Percentiles rank a stretch among this genome's conserved stretches.
Conservation (phyloP, 768 basidiomycete genomes). For the Suillus spraguei region DNA sequence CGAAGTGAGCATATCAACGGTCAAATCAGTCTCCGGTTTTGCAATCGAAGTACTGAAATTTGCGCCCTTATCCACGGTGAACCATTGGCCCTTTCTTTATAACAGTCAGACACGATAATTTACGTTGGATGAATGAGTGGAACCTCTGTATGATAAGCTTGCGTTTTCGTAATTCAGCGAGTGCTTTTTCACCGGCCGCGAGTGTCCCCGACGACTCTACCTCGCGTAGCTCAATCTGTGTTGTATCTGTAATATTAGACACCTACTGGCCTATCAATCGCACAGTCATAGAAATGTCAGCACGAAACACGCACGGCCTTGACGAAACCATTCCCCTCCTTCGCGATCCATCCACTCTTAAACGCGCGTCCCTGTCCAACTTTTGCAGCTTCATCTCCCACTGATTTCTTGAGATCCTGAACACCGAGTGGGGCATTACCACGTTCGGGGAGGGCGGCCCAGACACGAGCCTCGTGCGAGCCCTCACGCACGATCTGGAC, state of each 20-base stretch:
- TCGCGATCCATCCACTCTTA: conserved; percentile 96
- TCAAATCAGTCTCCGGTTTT: conserved; percentile 96
- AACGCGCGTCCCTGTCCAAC: conserved; percentile 95
- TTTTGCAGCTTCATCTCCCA: conserved; percentile 90
- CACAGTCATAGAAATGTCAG: conserved; percentile 6
- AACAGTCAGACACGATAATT: conserved; percentile 9
- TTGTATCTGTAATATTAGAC: conserved; percentile 67
- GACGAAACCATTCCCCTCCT: conserved; percentile 86
- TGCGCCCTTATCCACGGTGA: conserved; percentile 81
- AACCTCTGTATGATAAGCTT: conserved; percentile 88
- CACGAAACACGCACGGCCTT: conserved; percentile 63
- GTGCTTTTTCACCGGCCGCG: conserved; percentile 73
- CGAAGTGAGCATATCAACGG: conserved; percentile 93
- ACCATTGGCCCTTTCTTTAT: conserved; percentile 92
- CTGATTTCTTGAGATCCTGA: conserved; percentile 66
- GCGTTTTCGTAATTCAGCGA: conserved; percentile 89
- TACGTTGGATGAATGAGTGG: background rate
- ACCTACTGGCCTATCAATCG: conserved; percentile 44
- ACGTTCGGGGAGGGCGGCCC: conserved; percentile 76
- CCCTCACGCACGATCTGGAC: conserved; percentile 74
- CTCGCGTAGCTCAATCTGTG: conserved; percentile 73
- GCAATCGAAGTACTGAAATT: conserved; percentile 89
- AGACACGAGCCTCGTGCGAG: conserved; percentile 95
- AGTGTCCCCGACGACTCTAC: conserved; percentile 75
- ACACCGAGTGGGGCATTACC: conserved; percentile 71